phyloP scores from a whole-genome alignment of 2,329 filamentous ascomycete genomes.

The Hypoxylon rubiginosum region DNA sequence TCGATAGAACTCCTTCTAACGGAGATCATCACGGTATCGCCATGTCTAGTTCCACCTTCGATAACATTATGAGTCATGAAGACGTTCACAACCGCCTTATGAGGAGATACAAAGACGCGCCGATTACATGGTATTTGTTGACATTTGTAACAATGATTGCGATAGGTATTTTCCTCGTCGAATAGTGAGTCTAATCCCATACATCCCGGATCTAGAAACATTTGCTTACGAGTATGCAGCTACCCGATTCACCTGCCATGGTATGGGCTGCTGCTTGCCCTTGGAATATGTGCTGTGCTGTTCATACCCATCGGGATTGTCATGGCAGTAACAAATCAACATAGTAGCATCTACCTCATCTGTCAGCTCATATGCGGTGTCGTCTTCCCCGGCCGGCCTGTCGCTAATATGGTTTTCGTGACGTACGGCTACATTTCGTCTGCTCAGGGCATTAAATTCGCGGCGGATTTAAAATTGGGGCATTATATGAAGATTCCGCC shows the following conservation, averaged over 20 bases:
- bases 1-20: constrained; percentile 41
- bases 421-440: constrained; percentile 93
- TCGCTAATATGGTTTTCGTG: constrained; percentile 94
- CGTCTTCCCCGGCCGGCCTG: constrained; percentile 85
- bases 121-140: constrained; percentile 82
- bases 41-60: constrained; percentile 58
- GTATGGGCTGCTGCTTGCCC: constrained; percentile 85
- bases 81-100: constrained; percentile 89
- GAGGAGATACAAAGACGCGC: constrained; percentile 84
- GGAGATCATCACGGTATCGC: constrained; percentile 38
- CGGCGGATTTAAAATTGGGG: constrained; percentile 86
- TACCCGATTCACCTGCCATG: constrained; percentile 87
- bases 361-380: constrained; percentile 87
- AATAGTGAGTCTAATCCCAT: constrained; percentile 72
- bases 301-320: constrained; percentile 94
- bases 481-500: constrained; percentile 92
- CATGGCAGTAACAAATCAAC: constrained; percentile 93
- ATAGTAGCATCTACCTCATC: constrained; percentile 87
- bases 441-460: constrained; percentile 90
- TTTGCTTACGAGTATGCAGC: constrained; percentile 57
- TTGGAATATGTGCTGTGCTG: constrained; percentile 82
- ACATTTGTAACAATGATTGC: constrained; percentile 82
- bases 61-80: constrained; percentile 75
- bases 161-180: constrained; percentile 85
- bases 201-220: not conserved